These are phyloP conservation scores for Pythium dissotocum DNA, from an alignment of 352 stramenopile genomes.

Conservation along the genomic window DNA sequence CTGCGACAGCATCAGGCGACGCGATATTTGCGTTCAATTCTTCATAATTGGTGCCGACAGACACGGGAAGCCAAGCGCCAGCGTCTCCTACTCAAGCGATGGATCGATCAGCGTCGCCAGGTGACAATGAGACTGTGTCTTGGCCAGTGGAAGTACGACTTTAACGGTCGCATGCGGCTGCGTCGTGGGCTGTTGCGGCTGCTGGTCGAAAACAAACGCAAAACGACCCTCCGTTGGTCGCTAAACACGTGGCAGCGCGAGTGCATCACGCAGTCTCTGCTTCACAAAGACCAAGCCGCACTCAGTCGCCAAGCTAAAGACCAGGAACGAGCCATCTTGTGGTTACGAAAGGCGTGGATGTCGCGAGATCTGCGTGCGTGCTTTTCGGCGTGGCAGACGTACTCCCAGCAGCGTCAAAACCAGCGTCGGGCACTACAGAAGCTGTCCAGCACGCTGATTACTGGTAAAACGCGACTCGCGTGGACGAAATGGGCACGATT, in stretches of 20 bases:
- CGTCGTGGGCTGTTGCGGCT: neutral
- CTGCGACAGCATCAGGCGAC: neutral
- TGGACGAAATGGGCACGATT: neutral
- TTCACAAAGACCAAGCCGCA: neutral
- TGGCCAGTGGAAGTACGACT: neutral
- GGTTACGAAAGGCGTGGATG: constrained; percentile 13
- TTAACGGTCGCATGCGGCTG: neutral
- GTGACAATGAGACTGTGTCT: neutral
- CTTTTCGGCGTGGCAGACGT: constrained; percentile 6
- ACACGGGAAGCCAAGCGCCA: neutral
- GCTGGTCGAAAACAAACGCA: neutral
- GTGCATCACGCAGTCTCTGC: neutral
- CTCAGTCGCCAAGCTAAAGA: neutral
- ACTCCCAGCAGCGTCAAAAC: neutral
- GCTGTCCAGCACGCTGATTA: neutral
- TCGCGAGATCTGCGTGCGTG: neutral
- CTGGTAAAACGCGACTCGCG: neutral
- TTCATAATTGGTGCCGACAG: neutral
- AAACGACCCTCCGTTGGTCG: neutral
- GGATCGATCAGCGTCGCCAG: neutral
- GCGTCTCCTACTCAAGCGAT: neutral
- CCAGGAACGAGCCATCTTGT: neutral
- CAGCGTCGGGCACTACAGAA: neutral
- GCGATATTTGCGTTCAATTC: neutral
- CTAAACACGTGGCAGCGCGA: constrained; percentile 5